Conservation (phyloP, 106 monocot species). For the Phalaenopsis aphrodite region DNA sequence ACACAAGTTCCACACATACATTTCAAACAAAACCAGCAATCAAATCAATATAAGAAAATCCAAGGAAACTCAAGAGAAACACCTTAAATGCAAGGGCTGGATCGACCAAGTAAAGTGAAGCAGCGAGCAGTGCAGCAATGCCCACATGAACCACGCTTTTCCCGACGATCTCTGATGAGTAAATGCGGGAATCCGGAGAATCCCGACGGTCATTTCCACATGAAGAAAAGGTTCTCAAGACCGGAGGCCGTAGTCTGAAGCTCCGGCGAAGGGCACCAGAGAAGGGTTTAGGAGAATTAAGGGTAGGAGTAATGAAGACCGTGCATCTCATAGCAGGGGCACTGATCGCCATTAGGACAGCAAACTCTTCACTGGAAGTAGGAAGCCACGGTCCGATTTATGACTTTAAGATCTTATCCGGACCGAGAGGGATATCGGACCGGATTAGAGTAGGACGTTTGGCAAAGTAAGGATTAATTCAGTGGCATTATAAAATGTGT, state of each 20-base stretch:
- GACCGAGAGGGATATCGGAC: too few species aligned
- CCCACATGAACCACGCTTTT: not conserved
- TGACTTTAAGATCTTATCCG: not conserved
- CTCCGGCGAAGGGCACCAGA: not conserved
- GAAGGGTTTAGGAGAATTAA: not conserved
- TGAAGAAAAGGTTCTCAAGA: not conserved
- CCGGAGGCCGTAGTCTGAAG: not conserved
- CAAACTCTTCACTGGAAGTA: not conserved
- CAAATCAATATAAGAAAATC: not conserved
- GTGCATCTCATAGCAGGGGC: not conserved
- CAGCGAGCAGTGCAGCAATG: slow-evolving; percentile 30
- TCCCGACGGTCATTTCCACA: not conserved
- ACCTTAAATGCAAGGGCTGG: slow-evolving; percentile 72
- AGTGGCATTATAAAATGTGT: too few species aligned
- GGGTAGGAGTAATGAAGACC: not conserved
- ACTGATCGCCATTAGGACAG: not conserved
- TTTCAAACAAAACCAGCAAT: not conserved
- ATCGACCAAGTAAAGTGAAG: slow-evolving; percentile 49
- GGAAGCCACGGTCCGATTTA: not conserved
- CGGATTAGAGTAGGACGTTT: too few species aligned
- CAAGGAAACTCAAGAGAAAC: not conserved
- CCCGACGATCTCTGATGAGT: not conserved
- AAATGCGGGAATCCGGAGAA: slow-evolving; percentile 1
- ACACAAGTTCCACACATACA: not conserved
- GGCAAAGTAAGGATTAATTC: too few species aligned